Base-by-base conservation (phyloP, 352 stramenopile genomes). In the Pythium scleroteichum region DNA sequence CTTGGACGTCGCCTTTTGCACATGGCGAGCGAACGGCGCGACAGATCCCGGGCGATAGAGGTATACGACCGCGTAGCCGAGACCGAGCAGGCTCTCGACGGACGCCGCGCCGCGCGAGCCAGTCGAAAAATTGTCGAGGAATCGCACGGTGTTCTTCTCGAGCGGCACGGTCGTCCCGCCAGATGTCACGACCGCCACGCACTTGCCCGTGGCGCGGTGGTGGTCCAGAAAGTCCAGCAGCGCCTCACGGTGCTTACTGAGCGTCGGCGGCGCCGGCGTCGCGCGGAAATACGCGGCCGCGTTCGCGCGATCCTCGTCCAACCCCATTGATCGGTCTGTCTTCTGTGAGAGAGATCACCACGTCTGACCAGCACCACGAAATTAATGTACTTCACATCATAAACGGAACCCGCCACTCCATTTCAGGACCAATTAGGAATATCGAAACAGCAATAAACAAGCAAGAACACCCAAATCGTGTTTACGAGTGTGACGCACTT, bases 91-190 rank as follows among this genome's bases (percentile, higher is more conserved):
- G 20, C 70, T 88, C 74, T 94, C 85, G 52, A 79, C 80, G 0
- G 80, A 93, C 13, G 86, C 74, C 3, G 93, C 91, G 27, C 94
- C 95, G 32, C 95, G 73, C 4, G 79, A 85, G n/a, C 97, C 97
- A 0, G 96, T 99, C 16, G 83, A 97, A 70, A 99, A 99, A 62
- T 99, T 99, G 72, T 99, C 97, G 24, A 99, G 82, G 73, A 97
- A 99, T 41, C 97, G 90, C 32, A 99, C 97, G 2, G 84, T 96
- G 66, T 98, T 95, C 40, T 85, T 73, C 78, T 99, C 97, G 24
- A 99, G 81, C 53, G 95, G 92, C 32, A 98, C 92, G 8, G 92
- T 97, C 7, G 97, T 99, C 16, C 97, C 97, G 26, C 97, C 97
- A 0, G 88, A 98, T 19, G 95, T 98, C 13, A 99, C 93, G 26